Evolutionary conservation across 768 basidiomycete genomes (phyloP).

Genomic region (Agrocybe pediades): DNA sequence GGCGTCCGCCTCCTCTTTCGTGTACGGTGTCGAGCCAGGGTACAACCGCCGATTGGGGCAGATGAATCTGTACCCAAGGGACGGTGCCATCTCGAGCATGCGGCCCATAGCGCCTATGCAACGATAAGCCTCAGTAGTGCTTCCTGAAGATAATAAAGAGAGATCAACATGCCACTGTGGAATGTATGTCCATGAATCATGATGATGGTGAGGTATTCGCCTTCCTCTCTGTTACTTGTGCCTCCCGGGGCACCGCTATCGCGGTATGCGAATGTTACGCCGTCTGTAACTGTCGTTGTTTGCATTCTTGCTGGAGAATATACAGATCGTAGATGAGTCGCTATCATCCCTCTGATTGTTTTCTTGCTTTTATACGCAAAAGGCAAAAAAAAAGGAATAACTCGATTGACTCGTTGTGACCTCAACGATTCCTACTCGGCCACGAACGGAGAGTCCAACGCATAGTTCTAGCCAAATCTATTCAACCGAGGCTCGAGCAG

Average conservation of each 20-base stretch:
- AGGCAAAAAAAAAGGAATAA: too few species aligned
- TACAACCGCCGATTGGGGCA: conserved; percentile 36
- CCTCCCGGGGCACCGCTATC: conserved; percentile 26
- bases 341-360: too few species aligned
- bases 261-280: conserved; percentile 25
- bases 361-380: too few species aligned
- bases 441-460: too few species aligned
- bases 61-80: conserved; percentile 26
- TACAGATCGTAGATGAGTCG: too few species aligned
- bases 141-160: background rate
- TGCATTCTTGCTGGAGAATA: too few species aligned
- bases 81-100: conserved; percentile 17
- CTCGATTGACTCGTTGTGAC: too few species aligned
- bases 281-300: conserved; percentile 10
- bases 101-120: conserved; percentile 26
- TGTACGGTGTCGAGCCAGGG: conserved; percentile 31
- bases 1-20: conserved; percentile 22
- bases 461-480: too few species aligned
- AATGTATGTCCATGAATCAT: conserved; percentile 33
- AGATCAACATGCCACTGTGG: conserved; percentile 21
- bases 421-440: too few species aligned
- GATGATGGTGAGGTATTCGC: conserved; percentile 24
- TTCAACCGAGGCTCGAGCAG: too few species aligned
- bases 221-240: conserved; percentile 2
- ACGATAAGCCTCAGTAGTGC: too few species aligned